These are phyloP conservation scores for Lactarius hengduanensis DNA, from an alignment of 768 basidiomycete species.

Conservation along the genomic window DNA sequence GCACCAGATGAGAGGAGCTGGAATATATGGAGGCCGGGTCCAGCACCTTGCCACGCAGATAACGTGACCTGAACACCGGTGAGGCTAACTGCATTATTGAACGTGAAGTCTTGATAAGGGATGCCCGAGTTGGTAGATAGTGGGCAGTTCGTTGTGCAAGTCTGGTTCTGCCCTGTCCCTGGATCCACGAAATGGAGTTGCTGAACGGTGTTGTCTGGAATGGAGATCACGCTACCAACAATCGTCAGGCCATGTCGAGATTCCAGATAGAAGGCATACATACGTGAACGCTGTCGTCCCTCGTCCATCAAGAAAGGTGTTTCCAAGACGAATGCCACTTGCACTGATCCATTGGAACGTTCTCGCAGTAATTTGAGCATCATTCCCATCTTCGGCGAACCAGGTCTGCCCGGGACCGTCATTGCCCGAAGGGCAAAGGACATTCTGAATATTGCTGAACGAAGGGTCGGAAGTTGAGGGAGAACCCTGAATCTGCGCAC, in stretches of 20 bases:
- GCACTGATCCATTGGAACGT: constrained; percentile 72
- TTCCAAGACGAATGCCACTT: constrained; percentile 84
- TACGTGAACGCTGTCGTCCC: constrained; percentile 91
- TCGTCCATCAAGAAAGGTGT: constrained; percentile 78
- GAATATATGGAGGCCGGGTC: constrained; percentile 85
- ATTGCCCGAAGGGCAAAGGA: constrained; percentile 83
- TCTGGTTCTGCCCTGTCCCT: constrained; percentile 64
- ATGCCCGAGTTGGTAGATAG: constrained; percentile 73
- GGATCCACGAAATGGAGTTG: constrained; percentile 78
- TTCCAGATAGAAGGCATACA: constrained; percentile 30
- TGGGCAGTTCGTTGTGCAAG: constrained; percentile 79
- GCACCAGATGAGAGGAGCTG: constrained; percentile 92
- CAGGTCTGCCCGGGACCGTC: constrained; percentile 82
- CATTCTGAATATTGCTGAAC: constrained; percentile 61
- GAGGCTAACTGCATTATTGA: constrained; percentile 56
- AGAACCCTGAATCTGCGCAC: constrained; percentile 55
- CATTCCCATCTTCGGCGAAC: constrained; percentile 72
- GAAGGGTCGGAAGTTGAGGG: constrained; percentile 60
- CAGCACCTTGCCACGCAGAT: constrained; percentile 67
- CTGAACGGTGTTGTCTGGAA: constrained; percentile 85
- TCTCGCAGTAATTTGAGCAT: constrained; percentile 72
- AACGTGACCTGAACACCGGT: constrained; percentile 90
- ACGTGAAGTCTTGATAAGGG: constrained; percentile 93
- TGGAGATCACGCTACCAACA: constrained; percentile 65
- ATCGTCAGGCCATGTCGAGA: constrained; percentile 22